Conservation (phyloP, 495 filamentous ascomycete species). For the Trichoderma erinaceum region DNA sequence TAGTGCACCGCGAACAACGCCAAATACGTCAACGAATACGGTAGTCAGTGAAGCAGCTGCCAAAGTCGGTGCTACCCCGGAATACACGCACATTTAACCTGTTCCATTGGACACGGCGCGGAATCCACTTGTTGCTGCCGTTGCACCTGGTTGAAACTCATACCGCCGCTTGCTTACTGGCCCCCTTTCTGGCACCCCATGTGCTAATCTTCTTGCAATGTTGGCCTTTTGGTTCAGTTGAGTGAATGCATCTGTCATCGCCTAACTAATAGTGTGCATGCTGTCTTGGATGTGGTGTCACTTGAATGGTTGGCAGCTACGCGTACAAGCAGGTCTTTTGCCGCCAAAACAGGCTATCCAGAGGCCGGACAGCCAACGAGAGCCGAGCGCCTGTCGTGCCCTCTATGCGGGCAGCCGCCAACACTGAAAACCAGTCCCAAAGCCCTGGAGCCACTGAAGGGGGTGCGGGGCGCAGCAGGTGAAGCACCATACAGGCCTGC, state of each 20-base stretch:
- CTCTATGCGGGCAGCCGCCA: neutral
- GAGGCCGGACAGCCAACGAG: neutral
- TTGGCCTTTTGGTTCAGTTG: neutral
- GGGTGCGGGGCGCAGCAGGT: neutral
- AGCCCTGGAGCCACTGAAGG: conserved; percentile 3
- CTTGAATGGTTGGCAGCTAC: neutral
- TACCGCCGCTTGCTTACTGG: neutral
- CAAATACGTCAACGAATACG: neutral
- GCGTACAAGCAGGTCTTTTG: neutral
- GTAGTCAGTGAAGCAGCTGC: neutral
- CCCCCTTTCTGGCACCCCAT: neutral
- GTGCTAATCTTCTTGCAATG: neutral
- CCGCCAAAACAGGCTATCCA: neutral
- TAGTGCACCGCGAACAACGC: neutral
- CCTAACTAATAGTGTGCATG: too few species aligned
- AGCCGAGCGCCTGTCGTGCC: neutral
- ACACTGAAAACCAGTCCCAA: neutral
- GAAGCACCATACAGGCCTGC: neutral
- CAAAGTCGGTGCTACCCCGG: neutral
- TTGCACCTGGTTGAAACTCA: neutral
- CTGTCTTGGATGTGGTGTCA: too few species aligned
- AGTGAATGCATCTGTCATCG: too few species aligned
- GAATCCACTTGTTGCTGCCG: neutral
- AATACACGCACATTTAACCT: neutral
- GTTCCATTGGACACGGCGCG: neutral